Percentiles rank a stretch among this genome's conserved stretches.
These are phyloP conservation scores for Ceratocystis variospora DNA, from an alignment of 2,329 filamentous ascomycete species.

Conservation along the genomic window DNA sequence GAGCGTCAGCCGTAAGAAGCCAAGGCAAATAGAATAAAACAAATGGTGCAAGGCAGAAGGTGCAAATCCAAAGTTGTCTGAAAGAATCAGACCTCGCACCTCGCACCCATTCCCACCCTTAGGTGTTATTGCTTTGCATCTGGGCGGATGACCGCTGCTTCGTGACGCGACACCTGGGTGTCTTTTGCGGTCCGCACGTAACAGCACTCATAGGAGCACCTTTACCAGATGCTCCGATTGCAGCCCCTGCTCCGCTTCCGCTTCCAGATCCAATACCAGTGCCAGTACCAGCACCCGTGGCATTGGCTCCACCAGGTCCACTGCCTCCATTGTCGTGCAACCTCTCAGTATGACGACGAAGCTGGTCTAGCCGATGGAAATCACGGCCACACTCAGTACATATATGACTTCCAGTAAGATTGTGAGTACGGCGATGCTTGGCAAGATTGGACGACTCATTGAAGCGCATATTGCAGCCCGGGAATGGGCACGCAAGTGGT, in stretches of 20 bases:
- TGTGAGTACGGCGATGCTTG: conserved; percentile 51
- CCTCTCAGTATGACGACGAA: conserved; percentile 36
- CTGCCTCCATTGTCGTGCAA: conserved; percentile 22
- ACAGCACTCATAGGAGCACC: not conserved
- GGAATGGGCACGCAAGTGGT: conserved; percentile 41
- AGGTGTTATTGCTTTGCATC: not conserved
- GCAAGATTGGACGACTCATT: conserved; percentile 53
- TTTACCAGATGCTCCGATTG: not conserved
- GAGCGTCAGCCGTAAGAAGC: not conserved
- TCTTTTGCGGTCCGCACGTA: not conserved
- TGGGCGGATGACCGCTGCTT: not conserved
- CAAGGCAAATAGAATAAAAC: not conserved
- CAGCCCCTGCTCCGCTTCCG: not conserved
- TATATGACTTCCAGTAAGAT: conserved; percentile 36
- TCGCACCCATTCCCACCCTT: not conserved
- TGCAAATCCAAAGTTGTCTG: no score
- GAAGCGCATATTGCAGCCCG: conserved; percentile 41
- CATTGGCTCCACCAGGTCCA: not conserved
- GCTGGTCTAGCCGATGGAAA: conserved; percentile 47
- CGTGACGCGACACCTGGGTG: not conserved
- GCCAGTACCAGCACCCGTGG: not conserved
- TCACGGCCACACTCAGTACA: conserved; percentile 42
- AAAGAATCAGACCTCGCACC: not conserved
- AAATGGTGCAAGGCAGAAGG: not conserved
- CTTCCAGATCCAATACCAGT: conserved; percentile 3